Conservation (phyloP, 2,329 filamentous ascomycete species). For the Talaromyces sp. region DNA sequence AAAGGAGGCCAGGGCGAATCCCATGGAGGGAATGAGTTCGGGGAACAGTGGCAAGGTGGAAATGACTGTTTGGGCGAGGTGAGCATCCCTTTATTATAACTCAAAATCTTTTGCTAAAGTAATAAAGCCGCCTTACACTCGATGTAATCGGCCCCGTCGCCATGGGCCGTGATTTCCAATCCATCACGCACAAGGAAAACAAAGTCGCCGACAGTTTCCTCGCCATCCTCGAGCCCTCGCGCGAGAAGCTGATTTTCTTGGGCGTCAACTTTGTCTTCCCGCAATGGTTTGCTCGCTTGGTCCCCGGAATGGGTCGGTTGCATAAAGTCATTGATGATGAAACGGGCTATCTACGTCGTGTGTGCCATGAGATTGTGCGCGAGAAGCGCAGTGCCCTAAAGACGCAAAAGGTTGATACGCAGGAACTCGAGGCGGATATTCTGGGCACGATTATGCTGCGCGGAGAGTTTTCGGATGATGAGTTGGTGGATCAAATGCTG, state of each 20-base stretch:
- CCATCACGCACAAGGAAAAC: conserved; percentile 48
- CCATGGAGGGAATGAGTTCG: conserved; percentile 23
- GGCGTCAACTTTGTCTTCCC: conserved; percentile 46
- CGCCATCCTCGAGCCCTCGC: conserved; percentile 45
- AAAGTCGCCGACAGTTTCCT: conserved; percentile 51
- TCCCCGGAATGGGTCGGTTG: conserved; percentile 35
- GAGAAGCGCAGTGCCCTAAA: conserved; percentile 28
- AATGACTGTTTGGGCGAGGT: conserved; percentile 19
- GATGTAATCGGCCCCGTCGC: conserved; percentile 57
- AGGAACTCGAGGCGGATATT: conserved; percentile 34
- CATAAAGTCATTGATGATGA: conserved; percentile 28
- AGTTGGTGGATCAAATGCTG: conserved; percentile 40
- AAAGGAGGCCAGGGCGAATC: conserved; percentile 23
- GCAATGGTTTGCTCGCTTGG: conserved; percentile 44
- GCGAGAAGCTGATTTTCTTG: conserved; percentile 40
- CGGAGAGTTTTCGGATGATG: conserved; percentile 34
- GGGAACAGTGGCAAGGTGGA: conserved; percentile 27
- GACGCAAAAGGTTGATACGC: conserved; percentile 32
- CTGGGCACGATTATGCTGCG: conserved; percentile 35
- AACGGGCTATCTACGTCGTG: conserved; percentile 25
- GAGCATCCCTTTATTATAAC: neutral
- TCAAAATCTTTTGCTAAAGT: conserved; percentile 36
- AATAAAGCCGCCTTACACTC: conserved; percentile 53
- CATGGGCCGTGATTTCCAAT: conserved; percentile 54
- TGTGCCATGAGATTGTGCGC: conserved; percentile 31